phyloP scores from a whole-genome alignment of 441 rosid genomes.

The Aquilaria agallochum region DNA sequence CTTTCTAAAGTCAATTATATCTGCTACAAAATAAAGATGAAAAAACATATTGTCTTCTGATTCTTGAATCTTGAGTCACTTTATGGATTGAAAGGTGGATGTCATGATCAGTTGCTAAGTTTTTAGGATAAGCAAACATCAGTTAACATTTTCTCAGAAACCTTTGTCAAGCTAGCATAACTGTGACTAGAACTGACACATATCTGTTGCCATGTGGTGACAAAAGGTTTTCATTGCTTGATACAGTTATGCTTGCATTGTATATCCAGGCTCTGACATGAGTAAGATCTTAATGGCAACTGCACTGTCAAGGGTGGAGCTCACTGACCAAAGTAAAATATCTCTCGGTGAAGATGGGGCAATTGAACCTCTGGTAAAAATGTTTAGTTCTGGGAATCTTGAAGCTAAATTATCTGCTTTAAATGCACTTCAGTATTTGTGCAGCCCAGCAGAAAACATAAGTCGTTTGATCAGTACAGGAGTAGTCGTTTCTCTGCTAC shows the following conservation, averaged over 20 bases:
- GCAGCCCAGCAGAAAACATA: constrained; percentile 39
- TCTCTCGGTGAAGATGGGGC: constrained; percentile 67
- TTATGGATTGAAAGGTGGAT: no score
- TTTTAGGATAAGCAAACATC: no score
- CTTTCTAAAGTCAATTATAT: no score
- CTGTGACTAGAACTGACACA: no score
- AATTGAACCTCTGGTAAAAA: constrained; percentile 48
- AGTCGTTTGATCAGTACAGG: constrained; percentile 47
- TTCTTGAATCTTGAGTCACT: no score
- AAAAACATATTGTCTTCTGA: no score
- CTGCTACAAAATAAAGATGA: no score
- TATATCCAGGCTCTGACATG: constrained; percentile 65
- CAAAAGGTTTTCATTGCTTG: not conserved
- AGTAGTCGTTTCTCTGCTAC: constrained; percentile 47
- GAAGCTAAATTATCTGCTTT: constrained; percentile 66
- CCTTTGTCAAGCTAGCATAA: no score
- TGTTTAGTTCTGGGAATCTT: constrained; percentile 64
- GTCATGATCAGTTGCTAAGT: no score
- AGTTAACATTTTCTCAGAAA: no score
- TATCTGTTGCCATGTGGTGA: no score
- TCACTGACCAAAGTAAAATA: constrained; percentile 60
- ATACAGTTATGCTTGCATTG: constrained; percentile 4
- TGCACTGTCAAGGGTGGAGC: constrained; percentile 62
- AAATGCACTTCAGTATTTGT: constrained; percentile 57
- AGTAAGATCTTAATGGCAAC: constrained; percentile 79